Conservation (phyloP, 495 filamentous ascomycete species). For the Daldinia childiae region DNA sequence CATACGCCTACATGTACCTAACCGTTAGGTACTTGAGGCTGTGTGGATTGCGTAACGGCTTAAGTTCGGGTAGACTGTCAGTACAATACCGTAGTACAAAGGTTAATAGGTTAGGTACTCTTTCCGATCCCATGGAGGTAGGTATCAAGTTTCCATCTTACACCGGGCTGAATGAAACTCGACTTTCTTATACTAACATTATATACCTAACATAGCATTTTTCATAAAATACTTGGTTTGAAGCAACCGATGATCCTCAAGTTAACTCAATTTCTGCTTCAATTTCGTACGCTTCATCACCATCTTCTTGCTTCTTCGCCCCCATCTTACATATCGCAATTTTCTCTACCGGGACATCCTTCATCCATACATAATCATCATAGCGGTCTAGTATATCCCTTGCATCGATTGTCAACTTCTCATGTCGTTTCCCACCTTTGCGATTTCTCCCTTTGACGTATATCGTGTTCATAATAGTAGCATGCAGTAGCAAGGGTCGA, state of each 20-base stretch:
- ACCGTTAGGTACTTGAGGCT: constrained; percentile 13
- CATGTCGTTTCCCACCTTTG: constrained; percentile 43
- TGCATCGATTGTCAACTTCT: constrained; percentile 62
- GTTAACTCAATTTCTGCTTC: constrained; percentile 57
- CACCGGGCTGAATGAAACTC: not conserved
- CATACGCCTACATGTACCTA: not conserved
- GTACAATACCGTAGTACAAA: constrained; percentile 6
- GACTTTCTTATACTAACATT: not conserved
- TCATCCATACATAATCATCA: constrained; percentile 68
- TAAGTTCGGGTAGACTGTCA: constrained; percentile 35
- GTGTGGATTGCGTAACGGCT: constrained; percentile 28
- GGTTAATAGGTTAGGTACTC: not conserved
- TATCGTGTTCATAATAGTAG: constrained; percentile 87
- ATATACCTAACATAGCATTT: too few species aligned
- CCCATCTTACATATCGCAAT: constrained; percentile 83
- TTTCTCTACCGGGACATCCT: constrained; percentile 66
- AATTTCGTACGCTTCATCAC: constrained; percentile 61
- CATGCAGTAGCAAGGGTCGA: constrained; percentile 80
- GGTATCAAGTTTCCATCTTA: not conserved
- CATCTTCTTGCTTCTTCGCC: constrained; percentile 66
- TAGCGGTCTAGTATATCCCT: constrained; percentile 60
- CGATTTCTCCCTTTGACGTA: constrained; percentile 68
- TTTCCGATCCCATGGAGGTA: not conserved
- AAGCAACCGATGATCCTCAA: constrained; percentile 1
- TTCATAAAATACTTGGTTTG: too few species aligned